Percentiles rank a stretch among this genome's conserved stretches.
Evolutionary conservation across 2,329 filamentous ascomycete genomes (phyloP).

Genomic region (Periconia digitata): DNA sequence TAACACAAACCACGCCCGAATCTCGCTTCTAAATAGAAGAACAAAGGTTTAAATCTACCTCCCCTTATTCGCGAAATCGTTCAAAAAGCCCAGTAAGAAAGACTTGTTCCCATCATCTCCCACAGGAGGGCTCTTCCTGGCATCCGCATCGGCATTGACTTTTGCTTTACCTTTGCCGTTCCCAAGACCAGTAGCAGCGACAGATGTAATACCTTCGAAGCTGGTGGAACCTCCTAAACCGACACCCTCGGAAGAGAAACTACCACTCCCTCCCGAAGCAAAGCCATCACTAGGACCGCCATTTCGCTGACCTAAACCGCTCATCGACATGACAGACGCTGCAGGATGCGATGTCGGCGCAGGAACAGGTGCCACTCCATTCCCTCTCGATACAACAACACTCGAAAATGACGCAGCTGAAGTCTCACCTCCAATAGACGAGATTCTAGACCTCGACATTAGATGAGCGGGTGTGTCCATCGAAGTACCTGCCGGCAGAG

Average conservation of each 20-base stretch:
- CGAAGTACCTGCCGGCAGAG: constrained; percentile 31
- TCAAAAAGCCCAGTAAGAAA: constrained; percentile 75
- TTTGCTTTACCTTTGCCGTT: constrained; percentile 10
- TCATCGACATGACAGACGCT: constrained; percentile 1
- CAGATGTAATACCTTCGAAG: constrained; percentile 7
- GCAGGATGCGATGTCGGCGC: constrained; percentile 15
- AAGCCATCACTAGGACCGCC: not conserved
- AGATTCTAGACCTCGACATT: constrained; percentile 35
- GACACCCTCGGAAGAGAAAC: not conserved
- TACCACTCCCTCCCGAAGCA: not conserved
- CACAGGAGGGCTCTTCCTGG: constrained; percentile 51
- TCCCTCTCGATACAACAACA: constrained; percentile 12
- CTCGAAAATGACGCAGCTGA: constrained; percentile 7
- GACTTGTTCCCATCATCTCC: constrained; percentile 62
- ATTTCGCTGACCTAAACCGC: constrained; percentile 5
- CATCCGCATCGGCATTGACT: constrained; percentile 12
- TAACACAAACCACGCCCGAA: no score
- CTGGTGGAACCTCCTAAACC: not conserved
- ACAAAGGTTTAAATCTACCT: constrained; percentile 14
- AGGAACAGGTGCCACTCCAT: constrained; percentile 14
- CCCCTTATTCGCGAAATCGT: constrained; percentile 50
- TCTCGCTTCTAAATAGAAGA: no score
- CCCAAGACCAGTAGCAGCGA: constrained; percentile 4
- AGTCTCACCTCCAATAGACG: constrained; percentile 33
- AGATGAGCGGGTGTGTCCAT: constrained; percentile 30